Evolutionary conservation across 495 filamentous ascomycete genomes (phyloP).

Genomic region (Penicillium bialowiezense): DNA sequence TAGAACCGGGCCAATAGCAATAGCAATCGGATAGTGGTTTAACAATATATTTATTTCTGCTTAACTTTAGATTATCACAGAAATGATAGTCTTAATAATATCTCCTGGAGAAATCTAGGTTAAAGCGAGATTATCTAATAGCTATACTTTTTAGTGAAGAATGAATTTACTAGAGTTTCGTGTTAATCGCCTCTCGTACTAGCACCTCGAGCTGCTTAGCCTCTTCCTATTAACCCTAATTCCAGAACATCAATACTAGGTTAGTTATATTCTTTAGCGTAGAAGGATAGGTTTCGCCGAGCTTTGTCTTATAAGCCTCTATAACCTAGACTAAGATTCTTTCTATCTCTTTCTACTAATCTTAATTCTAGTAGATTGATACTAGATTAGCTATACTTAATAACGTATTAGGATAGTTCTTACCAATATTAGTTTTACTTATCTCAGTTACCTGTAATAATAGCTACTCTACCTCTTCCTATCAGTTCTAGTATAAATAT

Average conservation of each 20-base stretch:
- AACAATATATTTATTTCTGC: too few species aligned
- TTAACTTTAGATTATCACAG: too few species aligned
- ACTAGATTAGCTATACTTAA: neutral
- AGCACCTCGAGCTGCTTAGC: neutral
- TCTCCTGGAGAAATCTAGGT: too few species aligned
- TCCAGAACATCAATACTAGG: neutral
- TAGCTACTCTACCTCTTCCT: conserved; percentile 19
- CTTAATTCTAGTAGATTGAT: neutral
- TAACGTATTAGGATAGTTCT: neutral
- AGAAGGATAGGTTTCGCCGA: neutral
- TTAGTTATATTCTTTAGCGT: neutral
- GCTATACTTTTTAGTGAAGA: too few species aligned
- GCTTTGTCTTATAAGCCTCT: neutral
- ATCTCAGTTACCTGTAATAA: neutral
- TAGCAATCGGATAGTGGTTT: too few species aligned
- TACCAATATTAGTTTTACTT: neutral
- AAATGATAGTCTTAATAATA: too few species aligned
- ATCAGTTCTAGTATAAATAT: conserved; percentile 17
- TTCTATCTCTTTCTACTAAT: neutral
- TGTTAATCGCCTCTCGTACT: too few species aligned
- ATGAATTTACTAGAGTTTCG: too few species aligned
- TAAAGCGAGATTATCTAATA: too few species aligned
- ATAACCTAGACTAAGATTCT: neutral
- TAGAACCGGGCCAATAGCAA: too few species aligned
- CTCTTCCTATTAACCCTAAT: neutral